Evolutionary conservation across 169 alveolate genomes (phyloP).

Genomic region (Plasmodium malariae): DNA sequence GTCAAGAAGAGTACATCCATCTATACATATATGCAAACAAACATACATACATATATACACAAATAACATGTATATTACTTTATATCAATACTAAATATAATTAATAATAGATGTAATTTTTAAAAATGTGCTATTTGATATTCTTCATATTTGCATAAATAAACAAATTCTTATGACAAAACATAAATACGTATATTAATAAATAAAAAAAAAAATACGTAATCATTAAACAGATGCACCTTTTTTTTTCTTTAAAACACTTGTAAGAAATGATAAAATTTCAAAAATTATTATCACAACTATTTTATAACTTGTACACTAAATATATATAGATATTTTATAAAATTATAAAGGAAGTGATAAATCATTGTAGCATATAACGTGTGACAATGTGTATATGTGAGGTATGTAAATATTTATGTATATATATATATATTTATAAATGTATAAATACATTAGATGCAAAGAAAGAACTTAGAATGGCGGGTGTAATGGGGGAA

Average conservation of each 20-base stretch:
- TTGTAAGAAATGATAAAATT: conserved; percentile 5
- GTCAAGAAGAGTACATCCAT: no score
- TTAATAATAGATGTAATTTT: no score
- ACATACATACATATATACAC: no score
- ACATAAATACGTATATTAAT: neutral
- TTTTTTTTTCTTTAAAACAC: neutral
- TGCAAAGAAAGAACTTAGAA: neutral
- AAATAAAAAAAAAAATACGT: neutral
- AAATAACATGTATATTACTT: no score
- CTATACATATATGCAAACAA: no score
- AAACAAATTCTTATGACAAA: neutral
- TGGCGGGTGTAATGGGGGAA: neutral
- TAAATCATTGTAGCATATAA: conserved; percentile 46
- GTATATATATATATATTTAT: neutral
- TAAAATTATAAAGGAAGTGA: conserved; percentile 24
- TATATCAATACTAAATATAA: no score
- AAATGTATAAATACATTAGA: neutral
- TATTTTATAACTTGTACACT: conserved; percentile 43
- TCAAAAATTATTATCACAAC: conserved; percentile 56
- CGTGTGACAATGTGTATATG: neutral
- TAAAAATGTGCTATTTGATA: no score
- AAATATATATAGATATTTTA: conserved; percentile 35
- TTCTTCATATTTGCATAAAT: no score
- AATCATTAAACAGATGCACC: neutral
- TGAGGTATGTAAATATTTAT: conserved; percentile 1